phyloP scores from a whole-genome alignment of 225 moss, liverwort and hornwort species.

The Bryum argenteum region DNA sequence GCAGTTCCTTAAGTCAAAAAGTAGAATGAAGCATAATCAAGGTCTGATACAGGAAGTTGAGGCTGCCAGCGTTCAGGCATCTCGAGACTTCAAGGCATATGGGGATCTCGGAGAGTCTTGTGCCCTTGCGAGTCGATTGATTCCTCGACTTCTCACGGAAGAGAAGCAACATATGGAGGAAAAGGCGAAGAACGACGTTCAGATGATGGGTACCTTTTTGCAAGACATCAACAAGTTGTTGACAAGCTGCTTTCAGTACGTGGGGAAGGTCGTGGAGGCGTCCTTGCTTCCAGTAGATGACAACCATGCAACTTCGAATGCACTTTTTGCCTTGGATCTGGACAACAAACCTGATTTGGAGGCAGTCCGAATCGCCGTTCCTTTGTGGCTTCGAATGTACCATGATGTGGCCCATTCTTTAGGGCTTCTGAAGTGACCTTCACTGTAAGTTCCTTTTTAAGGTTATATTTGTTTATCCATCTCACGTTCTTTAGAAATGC shows the following conservation, averaged over 20 bases:
- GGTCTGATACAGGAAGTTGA: slow-evolving; percentile 17
- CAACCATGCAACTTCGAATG: slow-evolving; percentile 9
- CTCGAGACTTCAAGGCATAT: slow-evolving; percentile 34
- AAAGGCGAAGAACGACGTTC: slow-evolving; percentile 19
- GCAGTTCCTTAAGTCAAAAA: slow-evolving; percentile 30
- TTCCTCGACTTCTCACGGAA: slow-evolving; percentile 29
- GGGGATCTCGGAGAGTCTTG: slow-evolving; percentile 22
- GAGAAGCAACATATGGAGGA: slow-evolving; percentile 2
- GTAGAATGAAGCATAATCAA: slow-evolving; percentile 22
- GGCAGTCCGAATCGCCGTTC: slow-evolving; percentile 35
- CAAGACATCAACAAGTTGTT: slow-evolving; percentile 32
- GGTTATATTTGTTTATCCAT: not conserved
- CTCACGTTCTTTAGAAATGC: not conserved
- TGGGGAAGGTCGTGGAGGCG: slow-evolving; percentile 21
- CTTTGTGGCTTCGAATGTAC: slow-evolving; percentile 47
- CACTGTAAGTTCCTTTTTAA: not conserved
- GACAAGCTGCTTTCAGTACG: not conserved
- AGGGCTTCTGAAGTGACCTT: slow-evolving; percentile 29
- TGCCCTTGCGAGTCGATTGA: slow-evolving; percentile 14
- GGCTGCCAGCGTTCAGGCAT: slow-evolving; percentile 35
- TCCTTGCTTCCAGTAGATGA: slow-evolving; percentile 10
- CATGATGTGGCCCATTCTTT: slow-evolving; percentile 49
- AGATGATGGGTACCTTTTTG: slow-evolving; percentile 27
- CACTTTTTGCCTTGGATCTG: slow-evolving; percentile 12
- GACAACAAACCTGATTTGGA: slow-evolving; percentile 29